Evolutionary conservation across 331 rosid species (phyloP), one percentile per base, ranked within the genome.

Genomic region (Acacia pycnantha): DNA sequence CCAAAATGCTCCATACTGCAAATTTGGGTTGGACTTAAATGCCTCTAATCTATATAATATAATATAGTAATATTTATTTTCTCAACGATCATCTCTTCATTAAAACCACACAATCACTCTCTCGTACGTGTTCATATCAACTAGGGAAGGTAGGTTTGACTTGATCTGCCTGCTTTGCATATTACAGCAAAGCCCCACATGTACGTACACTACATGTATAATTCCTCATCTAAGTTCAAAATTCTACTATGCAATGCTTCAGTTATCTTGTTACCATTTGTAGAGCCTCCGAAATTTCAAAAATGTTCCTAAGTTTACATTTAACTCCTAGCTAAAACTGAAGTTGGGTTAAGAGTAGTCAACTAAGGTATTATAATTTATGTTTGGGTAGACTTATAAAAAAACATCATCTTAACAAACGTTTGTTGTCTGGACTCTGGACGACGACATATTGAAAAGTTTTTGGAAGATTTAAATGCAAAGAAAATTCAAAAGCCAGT

Each of bases 131-230:
- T 80, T 58, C 67, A 61, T 24, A 26, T 11, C 54, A 24, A 19
- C 61, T 61, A 41, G 2, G 9, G 22, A 19, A 72, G 75, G 69
- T 51, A 72, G 75, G 69, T 51, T 64, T 83, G 79, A 83, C 83
- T 65, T 44, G 21, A 73, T 53, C 59, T 61, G 31, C 33, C 14
- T n/a, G 71, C 50, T n/a, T n/a, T 18, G 62, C 62, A 54, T 19
- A 8, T 54, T 54, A 54, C 62, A 54, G 62, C 62, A 8, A 54
- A 21, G 62, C 62, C 8, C 11, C 62, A n/a, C 27, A 37, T 37
- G 41, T 1, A 37, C 41, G 9, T 6, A 37, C 41, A 37, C 41
- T 19, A 54, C 62, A 21, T 54, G n/a, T 2, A 12, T 48, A 48
- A 48, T 54, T 54, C 24, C 22, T 6, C 59, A 18, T 51, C 59